phyloP scores from a whole-genome alignment of 495 filamentous ascomycete genomes.

The Penicillium cinerascens region DNA sequence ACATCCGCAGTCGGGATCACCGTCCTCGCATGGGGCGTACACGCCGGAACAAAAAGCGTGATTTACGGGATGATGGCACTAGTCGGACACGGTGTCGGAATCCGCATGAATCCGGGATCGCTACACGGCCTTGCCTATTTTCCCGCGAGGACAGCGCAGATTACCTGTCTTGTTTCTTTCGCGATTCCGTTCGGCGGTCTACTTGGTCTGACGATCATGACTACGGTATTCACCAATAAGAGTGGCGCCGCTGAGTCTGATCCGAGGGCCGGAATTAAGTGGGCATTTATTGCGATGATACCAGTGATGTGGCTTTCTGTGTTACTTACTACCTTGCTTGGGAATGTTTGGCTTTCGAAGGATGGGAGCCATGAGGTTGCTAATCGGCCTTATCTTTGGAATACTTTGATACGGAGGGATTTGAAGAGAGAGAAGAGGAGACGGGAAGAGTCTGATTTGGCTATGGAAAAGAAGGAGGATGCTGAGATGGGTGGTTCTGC shows the following conservation, averaged over 20 bases:
- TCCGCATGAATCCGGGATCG: conserved; percentile 43
- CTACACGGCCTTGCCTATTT: conserved; percentile 55
- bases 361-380: conserved; percentile 19
- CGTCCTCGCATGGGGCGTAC: conserved; percentile 47
- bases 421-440: neutral
- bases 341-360: conserved; percentile 52
- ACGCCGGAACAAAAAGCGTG: conserved; percentile 29
- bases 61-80: conserved; percentile 61
- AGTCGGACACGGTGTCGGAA: conserved; percentile 53
- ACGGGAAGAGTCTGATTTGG: neutral
- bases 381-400: conserved; percentile 13
- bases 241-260: conserved; percentile 27
- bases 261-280: conserved; percentile 45
- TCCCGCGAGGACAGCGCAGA: conserved; percentile 45
- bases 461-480: neutral
- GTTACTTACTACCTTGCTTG: conserved; percentile 41
- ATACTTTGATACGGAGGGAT: conserved; percentile 5
- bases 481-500: neutral
- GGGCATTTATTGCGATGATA: conserved; percentile 52
- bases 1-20: conserved; percentile 45
- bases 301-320: conserved; percentile 51
- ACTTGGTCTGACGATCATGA: conserved; percentile 55
- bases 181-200: conserved; percentile 56
- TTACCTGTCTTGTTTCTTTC: conserved; percentile 50
- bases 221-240: conserved; percentile 58